A percentile compares a stretch with the other conserved stretches of the same genome.
Evolutionary conservation across 768 basidiomycete species (phyloP).

Genomic region (Clathrus columnatus): DNA sequence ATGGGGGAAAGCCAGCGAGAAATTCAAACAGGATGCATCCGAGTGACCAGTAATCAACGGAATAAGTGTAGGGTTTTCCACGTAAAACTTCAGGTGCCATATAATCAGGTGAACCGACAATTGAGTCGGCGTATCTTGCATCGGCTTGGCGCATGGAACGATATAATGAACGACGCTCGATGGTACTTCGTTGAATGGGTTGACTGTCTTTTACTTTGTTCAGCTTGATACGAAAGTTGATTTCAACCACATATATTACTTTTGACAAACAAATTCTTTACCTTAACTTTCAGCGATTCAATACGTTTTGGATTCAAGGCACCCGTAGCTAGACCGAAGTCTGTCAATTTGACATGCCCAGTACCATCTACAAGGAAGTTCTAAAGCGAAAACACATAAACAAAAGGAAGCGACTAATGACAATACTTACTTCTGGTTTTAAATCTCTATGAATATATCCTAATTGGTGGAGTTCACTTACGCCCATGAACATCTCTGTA

Average conservation of each 20-base stretch:
- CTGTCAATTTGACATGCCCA: constrained; percentile 95
- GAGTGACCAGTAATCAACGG: constrained; percentile 97
- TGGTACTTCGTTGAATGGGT: constrained; percentile 80
- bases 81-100: constrained; percentile 95
- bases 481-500: constrained; percentile 93
- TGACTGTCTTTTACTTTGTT: constrained; percentile 95
- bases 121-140: constrained; percentile 90
- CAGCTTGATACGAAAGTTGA: constrained; percentile 40
- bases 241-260: too few relatives aligned
- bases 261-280: too few relatives aligned
- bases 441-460: constrained; percentile 98
- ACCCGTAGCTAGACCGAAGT: constrained; percentile 96
- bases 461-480: constrained; percentile 90
- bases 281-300: constrained; percentile 90
- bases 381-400: constrained; percentile 28
- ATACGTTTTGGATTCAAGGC: constrained; percentile 91
- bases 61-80: constrained; percentile 90
- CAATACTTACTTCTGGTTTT: constrained; percentile 82
- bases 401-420: background rate
- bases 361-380: constrained; percentile 95
- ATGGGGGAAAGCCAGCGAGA: constrained; percentile 93
- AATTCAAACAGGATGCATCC: constrained; percentile 99
- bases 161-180: constrained; percentile 92
- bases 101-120: constrained; percentile 97
- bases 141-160: constrained; percentile 86